Evolutionary conservation across 176 grass and related monocot species (phyloP), one percentile per base, ranked within the genome.

Genomic region (Triticum monococcum): DNA sequence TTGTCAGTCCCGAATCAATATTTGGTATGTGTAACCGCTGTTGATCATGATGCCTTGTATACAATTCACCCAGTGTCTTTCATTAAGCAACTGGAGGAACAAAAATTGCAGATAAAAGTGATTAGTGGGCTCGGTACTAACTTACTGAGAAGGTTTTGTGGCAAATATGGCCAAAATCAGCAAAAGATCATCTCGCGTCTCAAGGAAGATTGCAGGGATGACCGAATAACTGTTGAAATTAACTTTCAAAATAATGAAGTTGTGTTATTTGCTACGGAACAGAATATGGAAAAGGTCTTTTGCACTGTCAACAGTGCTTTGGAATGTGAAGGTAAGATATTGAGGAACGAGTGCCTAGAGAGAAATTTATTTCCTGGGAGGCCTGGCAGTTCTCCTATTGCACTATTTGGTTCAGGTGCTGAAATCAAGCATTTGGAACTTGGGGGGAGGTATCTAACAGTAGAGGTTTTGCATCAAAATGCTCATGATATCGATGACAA

Each of bases 351-450:
- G 69, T 98, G 96, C 76, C 79, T 85, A 0, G 93, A 98, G 86
- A 91, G 81, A 90, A 87, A 72, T 78, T 65, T 95, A 75, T 95
- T 89, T 87, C 84, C 89, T 13, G 77, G 86, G 30, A 79, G 89
- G 80, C 72, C 78, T 28, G 86, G 89, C 64, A 84, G 80, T 60
- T 89, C 92, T 72, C 30, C 75, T 68, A 22, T 92, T 83, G 93
- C 88, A 60, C 82, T 98, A 30, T 90, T 98, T 86, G 93, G 96
- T 11, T 95, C 96, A 23, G 93, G 96, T 86, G 96, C 91, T 91
- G 91, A 95, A 90, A 94, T 98, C 24, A 98, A 98, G 83, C 96
- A 98, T 92, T 89, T 95, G 26, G 96, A 98, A 84, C 93, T 98
- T 72, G 93, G 81, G 66, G 95, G 90, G 70, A 87, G 90, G 48